Evolutionary conservation across 129 eudicot genomes (phyloP), one percentile per base, ranked within the genome.

Genomic region (Helichrysum umbraculigerum): DNA sequence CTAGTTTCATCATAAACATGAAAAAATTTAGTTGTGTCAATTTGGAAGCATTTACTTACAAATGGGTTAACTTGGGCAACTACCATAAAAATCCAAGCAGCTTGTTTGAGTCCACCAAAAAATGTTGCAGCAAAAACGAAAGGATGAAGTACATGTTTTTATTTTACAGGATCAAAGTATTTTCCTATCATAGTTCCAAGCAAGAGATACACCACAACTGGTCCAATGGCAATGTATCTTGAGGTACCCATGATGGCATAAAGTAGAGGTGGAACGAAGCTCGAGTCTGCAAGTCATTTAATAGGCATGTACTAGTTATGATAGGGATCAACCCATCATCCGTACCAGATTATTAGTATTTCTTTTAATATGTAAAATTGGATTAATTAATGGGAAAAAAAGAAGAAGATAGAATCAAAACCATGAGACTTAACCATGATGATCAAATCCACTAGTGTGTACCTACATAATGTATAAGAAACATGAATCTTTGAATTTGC

Each of bases 201-300:
- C 72, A 89, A 58, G 17, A 89, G 81, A 57, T 89, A 86, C 22
- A 89, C 82, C 75, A 89, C 91, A 70, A 89, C 91, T 0, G 89
- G 86, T n/a, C 95, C 95, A 44, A 89, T 89, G 42, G 89, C 95
- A 20, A 89, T 82, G 72, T 89, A 89, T 75, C 89, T 84, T 10
- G 89, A 89, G 78, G 91, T 89, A 51, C 95, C 91, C 89, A 84
- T 89, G 75, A 84, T 76, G 4, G 91, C 91, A 42, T 89, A 86
- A 9, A 89, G 65, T 39, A 86, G 77, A 47, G 95, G 95, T 25
- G 95, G 91, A 62, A 86, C 79, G 33, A 86, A 84, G 81, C 91
- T 89, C 20, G 81, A 73, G 63, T 86, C 95, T 86, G 85, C 39
- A 66, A 66, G 51, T n/a, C n/a, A n/a, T n/a, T n/a, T n/a, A n/a